Base-by-base conservation (phyloP, 345 rosid species). In the Aquilaria malaccensis region DNA sequence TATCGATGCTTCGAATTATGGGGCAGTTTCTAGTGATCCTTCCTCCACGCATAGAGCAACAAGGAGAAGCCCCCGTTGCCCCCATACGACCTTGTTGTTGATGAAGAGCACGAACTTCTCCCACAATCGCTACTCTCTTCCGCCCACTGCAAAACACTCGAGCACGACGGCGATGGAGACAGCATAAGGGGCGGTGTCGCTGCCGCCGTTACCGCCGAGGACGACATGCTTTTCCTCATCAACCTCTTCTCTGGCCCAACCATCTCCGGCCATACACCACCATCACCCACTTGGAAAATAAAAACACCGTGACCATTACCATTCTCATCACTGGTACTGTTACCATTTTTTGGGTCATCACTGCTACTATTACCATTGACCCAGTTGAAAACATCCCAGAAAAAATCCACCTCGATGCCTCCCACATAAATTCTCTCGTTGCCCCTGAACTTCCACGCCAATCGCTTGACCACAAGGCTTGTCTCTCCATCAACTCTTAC, bases 81-180 rank as follows among this genome's bases (percentile, higher is more conserved):
- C 48, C 81, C 88, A 66, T 61, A 65, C 7, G 83, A 80, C 75
- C 75, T 76, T 2, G 73, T 68, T 0, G 87, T 77, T 2, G 88
- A 83, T 2, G 88, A 83, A 57, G 80, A 83, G n/a, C 79, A 78
- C 30, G 83, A 83, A 37, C 88, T 83, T 30, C 84, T 76, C 49
- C 84, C 74, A 50, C 81, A 73, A 13, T 83, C 87, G 60, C 82
- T 76, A 62, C 87, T 83, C 78, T 83, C 87, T 70, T 83, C 87
- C 30, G 87, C 84, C 87, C 87, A 83, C 46, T 83, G 82, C 78
- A 80, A 52, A 70, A 83, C 84, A 45, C 84, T 80, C 0, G 82
- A 73, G 73, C 75, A 66, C 49, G 84, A 76, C 13, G 74, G 79
- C 13, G 87, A 75, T 0, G 75, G 63, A 0, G 82, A 75, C 33